Conservation (phyloP, 129 eudicot species). For the Pseudognaphalium luteoalbum region DNA sequence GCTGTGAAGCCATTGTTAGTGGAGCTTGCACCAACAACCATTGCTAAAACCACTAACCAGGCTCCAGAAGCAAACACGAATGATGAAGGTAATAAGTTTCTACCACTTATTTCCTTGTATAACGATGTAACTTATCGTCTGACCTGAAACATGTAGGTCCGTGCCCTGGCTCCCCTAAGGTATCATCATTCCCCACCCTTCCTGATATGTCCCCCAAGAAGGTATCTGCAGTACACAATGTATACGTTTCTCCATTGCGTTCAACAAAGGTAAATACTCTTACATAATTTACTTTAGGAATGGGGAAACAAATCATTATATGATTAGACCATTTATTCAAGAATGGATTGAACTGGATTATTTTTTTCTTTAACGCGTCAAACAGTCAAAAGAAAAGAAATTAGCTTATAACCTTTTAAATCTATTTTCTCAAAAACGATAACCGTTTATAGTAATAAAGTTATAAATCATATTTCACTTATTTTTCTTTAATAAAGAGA, state of each 20-base stretch:
- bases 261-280: slow-evolving; percentile 66
- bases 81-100: slow-evolving; percentile 49
- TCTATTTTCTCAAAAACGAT: neutral
- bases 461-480: no score
- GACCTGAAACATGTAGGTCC: slow-evolving; percentile 43
- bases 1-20: slow-evolving; percentile 79
- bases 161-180: slow-evolving; percentile 80
- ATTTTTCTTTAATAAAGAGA: no score
- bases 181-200: slow-evolving; percentile 82
- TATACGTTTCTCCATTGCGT: slow-evolving; percentile 91
- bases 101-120: slow-evolving; percentile 4
- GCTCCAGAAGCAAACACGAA: slow-evolving; percentile 49
- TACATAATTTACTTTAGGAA: neutral
- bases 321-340: neutral
- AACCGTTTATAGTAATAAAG: no score
- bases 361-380: neutral
- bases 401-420: neutral
- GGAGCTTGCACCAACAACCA: slow-evolving; percentile 65
- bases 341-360: neutral
- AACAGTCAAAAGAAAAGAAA: no score
- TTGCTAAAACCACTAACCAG: slow-evolving; percentile 43
- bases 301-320: neutral
- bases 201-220: slow-evolving; percentile 99
- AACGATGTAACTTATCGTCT: neutral
- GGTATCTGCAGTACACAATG: slow-evolving; percentile 84